phyloP scores from a whole-genome alignment of 305 asterid species.

The Euphrasia arctica region DNA sequence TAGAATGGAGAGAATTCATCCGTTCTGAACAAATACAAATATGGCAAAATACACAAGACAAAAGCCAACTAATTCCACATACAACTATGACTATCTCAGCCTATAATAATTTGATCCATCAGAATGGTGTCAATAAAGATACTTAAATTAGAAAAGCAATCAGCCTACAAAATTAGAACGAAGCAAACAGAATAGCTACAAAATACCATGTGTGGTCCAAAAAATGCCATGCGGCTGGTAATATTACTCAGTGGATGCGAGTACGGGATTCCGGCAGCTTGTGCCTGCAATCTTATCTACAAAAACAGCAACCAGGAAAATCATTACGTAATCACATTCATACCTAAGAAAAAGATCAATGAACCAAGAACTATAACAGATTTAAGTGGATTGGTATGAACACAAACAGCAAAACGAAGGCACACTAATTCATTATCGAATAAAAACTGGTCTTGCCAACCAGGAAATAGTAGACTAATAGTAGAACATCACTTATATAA shows the following conservation, averaged over 20 bases:
- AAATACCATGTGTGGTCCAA: slow-evolving; percentile 93
- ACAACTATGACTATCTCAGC: background rate
- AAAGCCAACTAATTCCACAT: background rate
- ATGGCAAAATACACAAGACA: background rate
- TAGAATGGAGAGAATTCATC: background rate
- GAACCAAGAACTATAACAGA: slow-evolving; percentile 6
- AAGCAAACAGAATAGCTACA: slow-evolving; percentile 1
- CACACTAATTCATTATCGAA: too few species aligned
- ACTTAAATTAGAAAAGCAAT: background rate
- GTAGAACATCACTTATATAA: background rate
- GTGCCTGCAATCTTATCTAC: slow-evolving; percentile 96
- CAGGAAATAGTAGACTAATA: too few species aligned
- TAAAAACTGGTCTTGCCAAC: too few species aligned
- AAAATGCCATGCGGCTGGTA: slow-evolving; percentile 83
- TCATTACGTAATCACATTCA: background rate
- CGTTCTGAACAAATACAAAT: background rate
- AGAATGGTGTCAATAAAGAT: background rate
- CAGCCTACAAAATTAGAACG: slow-evolving; percentile 10
- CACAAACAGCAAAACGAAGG: background rate
- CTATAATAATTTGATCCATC: slow-evolving; percentile 4
- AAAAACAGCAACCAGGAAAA: slow-evolving; percentile 6
- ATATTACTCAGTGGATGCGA: slow-evolving; percentile 87
- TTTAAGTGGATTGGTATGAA: background rate
- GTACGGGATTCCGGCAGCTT: slow-evolving; percentile 92
- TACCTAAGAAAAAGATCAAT: background rate